Evolutionary conservation across 2,329 filamentous ascomycete genomes (phyloP).

Genomic region (Apiospora pterosperma): DNA sequence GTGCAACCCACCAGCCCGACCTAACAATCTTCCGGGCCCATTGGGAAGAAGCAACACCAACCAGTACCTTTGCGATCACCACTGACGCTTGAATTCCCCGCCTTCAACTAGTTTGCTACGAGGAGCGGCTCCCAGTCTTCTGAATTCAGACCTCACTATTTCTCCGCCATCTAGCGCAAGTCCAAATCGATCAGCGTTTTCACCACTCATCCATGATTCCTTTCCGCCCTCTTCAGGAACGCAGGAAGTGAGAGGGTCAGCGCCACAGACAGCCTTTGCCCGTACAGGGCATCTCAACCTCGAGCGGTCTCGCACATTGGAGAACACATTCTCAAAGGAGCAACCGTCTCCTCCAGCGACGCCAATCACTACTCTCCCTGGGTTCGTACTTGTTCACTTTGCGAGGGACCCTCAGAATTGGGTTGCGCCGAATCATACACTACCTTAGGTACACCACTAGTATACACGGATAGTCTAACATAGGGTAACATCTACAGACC

Average conservation of each 20-base stretch:
- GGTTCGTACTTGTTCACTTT: constrained; percentile 15
- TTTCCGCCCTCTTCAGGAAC: constrained; percentile 21
- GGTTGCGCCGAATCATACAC: not conserved
- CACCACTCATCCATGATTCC: constrained; percentile 24
- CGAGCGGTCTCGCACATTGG: constrained; percentile 9
- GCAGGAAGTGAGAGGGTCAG: constrained; percentile 10
- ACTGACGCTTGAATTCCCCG: not conserved
- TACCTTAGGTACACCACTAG: not conserved
- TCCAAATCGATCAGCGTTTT: constrained; percentile 33
- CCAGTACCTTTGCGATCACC: not conserved
- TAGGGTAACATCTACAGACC: constrained; percentile 20
- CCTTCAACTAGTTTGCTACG: not conserved
- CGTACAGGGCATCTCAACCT: constrained; percentile 8
- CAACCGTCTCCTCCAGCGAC: constrained; percentile 20
- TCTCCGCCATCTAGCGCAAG: constrained; percentile 41
- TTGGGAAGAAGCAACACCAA: not conserved
- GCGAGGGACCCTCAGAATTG: not conserved
- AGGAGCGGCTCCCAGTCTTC: constrained; percentile 46
- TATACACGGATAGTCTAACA: constrained; percentile 2
- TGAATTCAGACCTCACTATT: constrained; percentile 40
- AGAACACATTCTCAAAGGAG: constrained; percentile 10
- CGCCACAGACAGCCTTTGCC: constrained; percentile 6
- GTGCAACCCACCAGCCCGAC: constrained; percentile 1
- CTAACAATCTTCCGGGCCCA: not conserved
- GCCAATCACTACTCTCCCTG: constrained; percentile 13